A percentile compares a stretch with the other conserved stretches of the same genome.
Conservation (phyloP, 306 rosid species). For the Cucurbita ficifolia region DNA sequence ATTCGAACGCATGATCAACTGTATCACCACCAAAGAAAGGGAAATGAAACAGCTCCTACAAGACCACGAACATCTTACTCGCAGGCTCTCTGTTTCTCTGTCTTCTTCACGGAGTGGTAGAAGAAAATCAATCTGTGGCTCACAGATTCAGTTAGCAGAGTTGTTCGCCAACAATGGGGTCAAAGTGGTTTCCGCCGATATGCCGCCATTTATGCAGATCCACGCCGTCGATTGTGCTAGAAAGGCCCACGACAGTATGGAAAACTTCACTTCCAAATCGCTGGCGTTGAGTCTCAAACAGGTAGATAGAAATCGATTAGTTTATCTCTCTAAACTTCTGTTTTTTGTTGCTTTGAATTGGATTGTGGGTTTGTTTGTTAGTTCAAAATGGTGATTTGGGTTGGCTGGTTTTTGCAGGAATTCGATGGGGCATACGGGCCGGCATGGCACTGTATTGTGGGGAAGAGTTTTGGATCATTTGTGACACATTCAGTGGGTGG, state of each 20-base stretch:
- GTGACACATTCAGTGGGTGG: slow-evolving; percentile 95
- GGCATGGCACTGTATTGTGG: slow-evolving; percentile 98
- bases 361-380: background rate
- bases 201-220: slow-evolving; percentile 99
- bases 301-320: slow-evolving; percentile 25
- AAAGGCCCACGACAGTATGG: slow-evolving; percentile 55
- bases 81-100: slow-evolving; percentile 30
- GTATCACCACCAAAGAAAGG: background rate
- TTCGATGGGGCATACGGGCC: slow-evolving; percentile 94
- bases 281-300: slow-evolving; percentile 76
- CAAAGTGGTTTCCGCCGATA: slow-evolving; percentile 63
- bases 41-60: slow-evolving; percentile 13
- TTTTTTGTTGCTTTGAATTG: background rate
- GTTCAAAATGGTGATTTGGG: slow-evolving; percentile 6
- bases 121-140: slow-evolving; percentile 44
- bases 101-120: slow-evolving; percentile 15
- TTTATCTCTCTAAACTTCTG: too few species aligned
- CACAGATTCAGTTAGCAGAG: slow-evolving; percentile 40
- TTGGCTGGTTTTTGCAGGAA: slow-evolving; percentile 46
- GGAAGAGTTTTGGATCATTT: slow-evolving; percentile 91
- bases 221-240: slow-evolving; percentile 89
- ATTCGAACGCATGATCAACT: background rate
- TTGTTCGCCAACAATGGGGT: slow-evolving; percentile 64
- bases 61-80: background rate
- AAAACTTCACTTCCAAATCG: slow-evolving; percentile 79